phyloP scores from a whole-genome alignment of 1,139 yeast species.

The Pneumocystis oryctolagi region DNA sequence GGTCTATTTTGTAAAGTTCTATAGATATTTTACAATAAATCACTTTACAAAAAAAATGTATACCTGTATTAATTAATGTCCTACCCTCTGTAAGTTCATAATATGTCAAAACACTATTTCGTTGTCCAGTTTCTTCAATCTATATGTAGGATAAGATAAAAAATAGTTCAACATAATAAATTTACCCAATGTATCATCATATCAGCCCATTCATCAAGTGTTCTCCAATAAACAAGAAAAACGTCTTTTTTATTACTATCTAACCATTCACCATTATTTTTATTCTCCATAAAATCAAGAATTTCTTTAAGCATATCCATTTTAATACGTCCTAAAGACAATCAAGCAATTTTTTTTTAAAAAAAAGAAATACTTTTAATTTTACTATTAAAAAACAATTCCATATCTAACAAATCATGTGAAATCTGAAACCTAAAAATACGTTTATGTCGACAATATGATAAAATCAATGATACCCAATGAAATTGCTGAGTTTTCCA shows the following conservation, averaged over 20 bases:
- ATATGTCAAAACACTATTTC: conserved; percentile 61
- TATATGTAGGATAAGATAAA: conserved; percentile 23
- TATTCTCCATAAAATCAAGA: conserved; percentile 41
- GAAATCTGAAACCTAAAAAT: conserved; percentile 36
- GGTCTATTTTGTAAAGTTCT: conserved; percentile 51
- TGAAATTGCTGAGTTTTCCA: conserved; percentile 51
- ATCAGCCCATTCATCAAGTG: conserved; percentile 65
- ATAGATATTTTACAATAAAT: background rate
- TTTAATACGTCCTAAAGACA: conserved; percentile 30
- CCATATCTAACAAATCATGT: conserved; percentile 15
- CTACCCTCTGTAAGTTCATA: conserved; percentile 66
- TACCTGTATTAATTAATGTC: conserved; percentile 26
- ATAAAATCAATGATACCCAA: conserved; percentile 43
- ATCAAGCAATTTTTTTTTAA: conserved; percentile 23
- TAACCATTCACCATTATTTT: conserved; percentile 41
- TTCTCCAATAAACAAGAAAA: conserved; percentile 48
- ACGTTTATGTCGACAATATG: conserved; percentile 44
- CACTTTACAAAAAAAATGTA: conserved; percentile 18
- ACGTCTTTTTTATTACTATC: conserved; percentile 17
- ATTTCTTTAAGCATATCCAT: conserved; percentile 43
- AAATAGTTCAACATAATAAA: conserved; percentile 6
- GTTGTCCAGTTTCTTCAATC: conserved; percentile 61
- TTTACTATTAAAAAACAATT: conserved; percentile 35
- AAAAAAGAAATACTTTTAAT: conserved; percentile 31
- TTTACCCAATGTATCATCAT: conserved; percentile 37